Conservation (phyloP, 192 early-diverging fungal genomes). For the Geranomyces michiganensis region DNA sequence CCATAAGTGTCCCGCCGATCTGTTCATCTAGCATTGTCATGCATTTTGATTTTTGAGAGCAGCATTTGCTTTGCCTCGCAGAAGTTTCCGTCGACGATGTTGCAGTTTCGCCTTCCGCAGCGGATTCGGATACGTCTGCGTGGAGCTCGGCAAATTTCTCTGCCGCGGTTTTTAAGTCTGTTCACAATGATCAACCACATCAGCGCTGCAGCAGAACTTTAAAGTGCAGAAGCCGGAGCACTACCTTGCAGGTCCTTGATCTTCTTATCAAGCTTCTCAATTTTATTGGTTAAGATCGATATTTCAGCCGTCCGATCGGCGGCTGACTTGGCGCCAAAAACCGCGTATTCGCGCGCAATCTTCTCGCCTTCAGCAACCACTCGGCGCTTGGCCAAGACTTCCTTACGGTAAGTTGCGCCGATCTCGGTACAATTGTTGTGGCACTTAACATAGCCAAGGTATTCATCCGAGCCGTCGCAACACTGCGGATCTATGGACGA, state of each 20-base stretch:
- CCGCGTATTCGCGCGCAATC: constrained; percentile 25
- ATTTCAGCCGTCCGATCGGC: constrained; percentile 18
- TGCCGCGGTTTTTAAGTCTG: constrained; percentile 38
- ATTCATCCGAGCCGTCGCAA: constrained; percentile 96
- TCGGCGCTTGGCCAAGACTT: neutral
- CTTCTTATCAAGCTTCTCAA: constrained; percentile 31
- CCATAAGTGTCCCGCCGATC: constrained; percentile 3
- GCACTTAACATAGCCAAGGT: constrained; percentile 61
- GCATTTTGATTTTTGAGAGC: neutral
- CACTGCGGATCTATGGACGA: constrained; percentile 71
- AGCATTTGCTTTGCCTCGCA: constrained; percentile 6
- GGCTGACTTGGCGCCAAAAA: constrained; percentile 16
- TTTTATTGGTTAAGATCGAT: constrained; percentile 44
- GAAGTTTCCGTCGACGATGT: neutral
- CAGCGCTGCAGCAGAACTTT: neutral
- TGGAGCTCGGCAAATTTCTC: constrained; percentile 32
- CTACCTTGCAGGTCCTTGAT: constrained; percentile 43
- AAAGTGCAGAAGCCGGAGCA: constrained; percentile 14
- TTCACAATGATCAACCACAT: neutral
- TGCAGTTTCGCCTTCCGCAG: constrained; percentile 15
- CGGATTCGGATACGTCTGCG: constrained; percentile 16
- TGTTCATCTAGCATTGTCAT: constrained; percentile 18
- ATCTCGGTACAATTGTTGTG: constrained; percentile 75
- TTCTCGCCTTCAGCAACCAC: constrained; percentile 35
- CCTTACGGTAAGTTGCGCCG: constrained; percentile 34